A percentile compares a stretch with the other conserved stretches of the same genome.
phyloP scores from a whole-genome alignment of 345 rosid species.

The Cardamine occulta region DNA sequence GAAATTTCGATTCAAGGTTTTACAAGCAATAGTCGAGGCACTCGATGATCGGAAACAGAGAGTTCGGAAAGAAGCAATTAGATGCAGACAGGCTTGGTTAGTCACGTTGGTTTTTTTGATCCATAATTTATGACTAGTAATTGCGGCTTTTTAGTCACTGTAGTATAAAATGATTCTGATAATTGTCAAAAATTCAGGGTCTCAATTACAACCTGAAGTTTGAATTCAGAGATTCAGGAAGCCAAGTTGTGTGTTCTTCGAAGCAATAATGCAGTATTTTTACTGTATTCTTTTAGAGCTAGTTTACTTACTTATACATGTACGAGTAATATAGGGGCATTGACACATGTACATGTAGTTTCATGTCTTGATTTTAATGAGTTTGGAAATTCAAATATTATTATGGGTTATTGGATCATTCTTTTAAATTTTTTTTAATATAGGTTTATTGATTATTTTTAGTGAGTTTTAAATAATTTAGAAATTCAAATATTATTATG shows the following conservation, averaged over 20 bases:
- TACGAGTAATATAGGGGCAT: neutral
- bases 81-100: conserved; percentile 86
- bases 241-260: neutral
- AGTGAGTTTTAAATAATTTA: too few relatives aligned
- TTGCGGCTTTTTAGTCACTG: neutral
- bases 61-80: conserved; percentile 82
- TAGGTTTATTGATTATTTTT: too few relatives aligned
- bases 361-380: neutral
- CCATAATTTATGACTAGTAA: neutral
- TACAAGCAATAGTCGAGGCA: conserved; percentile 59
- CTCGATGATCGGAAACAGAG: conserved; percentile 84
- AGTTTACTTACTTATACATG: neutral
- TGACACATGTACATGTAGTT: neutral
- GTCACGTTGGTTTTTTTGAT: neutral
- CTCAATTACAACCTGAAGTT: conserved; percentile 37
- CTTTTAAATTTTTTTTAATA: too few relatives aligned
- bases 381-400: too few relatives aligned
- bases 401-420: too few relatives aligned
- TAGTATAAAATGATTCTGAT: conserved; percentile 7
- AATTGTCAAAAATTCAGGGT: conserved; percentile 32
- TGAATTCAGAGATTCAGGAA: conserved; percentile 21
- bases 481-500: too few relatives aligned
- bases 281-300: neutral
- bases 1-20: conserved; percentile 47
- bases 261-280: conserved; percentile 15